Conservation (phyloP, 2,329 filamentous ascomycete genomes). For the Penicillium freii region DNA sequence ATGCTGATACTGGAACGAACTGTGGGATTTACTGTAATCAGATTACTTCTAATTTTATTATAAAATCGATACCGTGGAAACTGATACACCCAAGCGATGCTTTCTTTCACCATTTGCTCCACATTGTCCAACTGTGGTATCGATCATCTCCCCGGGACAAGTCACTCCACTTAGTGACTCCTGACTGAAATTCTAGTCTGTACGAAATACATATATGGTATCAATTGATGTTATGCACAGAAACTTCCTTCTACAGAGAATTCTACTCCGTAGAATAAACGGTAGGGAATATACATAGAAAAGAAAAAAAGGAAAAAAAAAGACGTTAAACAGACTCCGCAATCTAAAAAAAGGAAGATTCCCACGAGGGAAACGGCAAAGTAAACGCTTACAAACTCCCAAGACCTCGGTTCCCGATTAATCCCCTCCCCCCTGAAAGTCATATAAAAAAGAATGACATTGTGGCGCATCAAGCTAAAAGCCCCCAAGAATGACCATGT, state of each 20-base stretch:
- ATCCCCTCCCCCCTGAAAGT: slow-evolving; percentile 1
- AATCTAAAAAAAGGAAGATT: not conserved
- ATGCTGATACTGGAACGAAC: not conserved
- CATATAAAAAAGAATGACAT: slow-evolving; percentile 9
- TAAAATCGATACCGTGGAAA: not conserved
- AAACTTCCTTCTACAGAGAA: not conserved
- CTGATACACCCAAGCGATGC: not conserved
- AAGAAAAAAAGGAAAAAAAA: not conserved
- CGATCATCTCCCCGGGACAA: slow-evolving; percentile 19
- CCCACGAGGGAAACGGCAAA: not conserved
- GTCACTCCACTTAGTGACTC: slow-evolving; percentile 14
- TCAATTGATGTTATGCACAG: not conserved
- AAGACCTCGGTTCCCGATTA: not conserved
- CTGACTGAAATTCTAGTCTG: slow-evolving; percentile 8
- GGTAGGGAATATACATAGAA: not conserved
- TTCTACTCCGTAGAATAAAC: not conserved
- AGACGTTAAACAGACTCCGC: not conserved
- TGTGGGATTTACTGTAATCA: not conserved
- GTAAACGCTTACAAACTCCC: not conserved
- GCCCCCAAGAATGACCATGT: not conserved
- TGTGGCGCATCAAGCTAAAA: slow-evolving; percentile 1
- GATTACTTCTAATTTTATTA: not conserved
- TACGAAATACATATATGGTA: not conserved
- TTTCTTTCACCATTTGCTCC: slow-evolving; percentile 1
- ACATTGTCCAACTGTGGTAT: slow-evolving; percentile 16